These are phyloP conservation scores for Trametes cinnabarina DNA, from an alignment of 768 basidiomycete species.

Conservation along the genomic window DNA sequence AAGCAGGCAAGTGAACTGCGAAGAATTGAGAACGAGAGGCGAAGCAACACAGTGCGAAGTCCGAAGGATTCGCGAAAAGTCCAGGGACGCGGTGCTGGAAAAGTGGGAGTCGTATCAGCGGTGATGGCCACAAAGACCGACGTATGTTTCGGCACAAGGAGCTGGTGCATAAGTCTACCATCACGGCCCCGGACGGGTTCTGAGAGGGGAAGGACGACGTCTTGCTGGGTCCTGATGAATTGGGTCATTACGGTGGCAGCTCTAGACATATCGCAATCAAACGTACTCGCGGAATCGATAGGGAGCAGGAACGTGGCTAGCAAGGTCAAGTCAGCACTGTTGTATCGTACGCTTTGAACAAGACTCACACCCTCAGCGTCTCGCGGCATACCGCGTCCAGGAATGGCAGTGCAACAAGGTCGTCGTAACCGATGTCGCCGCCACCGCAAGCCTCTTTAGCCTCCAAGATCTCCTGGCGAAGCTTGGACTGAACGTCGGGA, in stretches of 20 bases:
- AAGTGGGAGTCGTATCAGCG: too few species aligned
- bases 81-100: too few species aligned
- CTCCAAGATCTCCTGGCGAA: slow-evolving; percentile 22
- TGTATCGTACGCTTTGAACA: background rate
- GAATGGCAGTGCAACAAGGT: slow-evolving; percentile 10
- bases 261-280: background rate
- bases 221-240: slow-evolving; percentile 6
- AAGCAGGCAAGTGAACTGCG: too few species aligned
- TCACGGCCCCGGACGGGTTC: slow-evolving; percentile 15
- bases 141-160: slow-evolving; percentile 21
- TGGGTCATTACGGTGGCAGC: background rate
- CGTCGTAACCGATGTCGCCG: slow-evolving; percentile 12
- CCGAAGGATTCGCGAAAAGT: too few species aligned
- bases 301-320: slow-evolving; percentile 10
- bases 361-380: slow-evolving; percentile 14
- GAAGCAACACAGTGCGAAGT: too few species aligned
- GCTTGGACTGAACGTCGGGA: slow-evolving; percentile 36
- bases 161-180: slow-evolving; percentile 17
- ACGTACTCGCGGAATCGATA: slow-evolving; percentile 17
- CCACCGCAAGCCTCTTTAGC: slow-evolving; percentile 15
- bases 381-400: slow-evolving; percentile 19
- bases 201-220: slow-evolving; percentile 19
- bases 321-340: too few species aligned
- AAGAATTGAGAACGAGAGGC: too few species aligned
- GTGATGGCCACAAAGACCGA: slow-evolving; percentile 19